Evolutionary conservation across 2,329 filamentous ascomycete species (phyloP).

Genomic region (Aspergillus bombycis): DNA sequence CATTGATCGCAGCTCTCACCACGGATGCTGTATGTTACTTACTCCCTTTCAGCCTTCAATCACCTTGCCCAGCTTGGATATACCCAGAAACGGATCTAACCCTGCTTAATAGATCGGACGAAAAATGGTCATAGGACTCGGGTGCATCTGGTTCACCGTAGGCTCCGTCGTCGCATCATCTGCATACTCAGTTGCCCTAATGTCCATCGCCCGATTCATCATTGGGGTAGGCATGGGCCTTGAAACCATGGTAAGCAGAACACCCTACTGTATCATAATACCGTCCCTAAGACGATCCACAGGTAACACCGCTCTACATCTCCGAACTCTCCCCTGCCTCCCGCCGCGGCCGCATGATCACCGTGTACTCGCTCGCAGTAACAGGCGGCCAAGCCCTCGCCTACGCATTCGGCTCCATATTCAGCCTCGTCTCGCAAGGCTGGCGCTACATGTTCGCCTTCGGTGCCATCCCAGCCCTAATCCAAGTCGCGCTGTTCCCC

Average conservation of each 20-base stretch:
- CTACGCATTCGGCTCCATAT: neutral
- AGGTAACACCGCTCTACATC: neutral
- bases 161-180: neutral
- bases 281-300: neutral
- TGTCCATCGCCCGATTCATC: neutral
- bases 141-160: neutral
- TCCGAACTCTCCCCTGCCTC: neutral
- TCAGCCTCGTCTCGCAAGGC: neutral
- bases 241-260: neutral
- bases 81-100: neutral
- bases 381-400: neutral
- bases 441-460: neutral
- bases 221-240: neutral
- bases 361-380: neutral
- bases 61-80: neutral
- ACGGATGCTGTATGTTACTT: neutral
- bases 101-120: neutral
- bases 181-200: neutral
- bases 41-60: neutral
- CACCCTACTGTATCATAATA: neutral
- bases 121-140: neutral
- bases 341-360: neutral
- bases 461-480: neutral
- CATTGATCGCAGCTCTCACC: neutral
- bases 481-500: neutral